Evolutionary conservation across 2,329 filamentous ascomycete species (phyloP), one percentile per base, ranked within the genome.

Genomic region (Chrysoporthe cubensis): DNA sequence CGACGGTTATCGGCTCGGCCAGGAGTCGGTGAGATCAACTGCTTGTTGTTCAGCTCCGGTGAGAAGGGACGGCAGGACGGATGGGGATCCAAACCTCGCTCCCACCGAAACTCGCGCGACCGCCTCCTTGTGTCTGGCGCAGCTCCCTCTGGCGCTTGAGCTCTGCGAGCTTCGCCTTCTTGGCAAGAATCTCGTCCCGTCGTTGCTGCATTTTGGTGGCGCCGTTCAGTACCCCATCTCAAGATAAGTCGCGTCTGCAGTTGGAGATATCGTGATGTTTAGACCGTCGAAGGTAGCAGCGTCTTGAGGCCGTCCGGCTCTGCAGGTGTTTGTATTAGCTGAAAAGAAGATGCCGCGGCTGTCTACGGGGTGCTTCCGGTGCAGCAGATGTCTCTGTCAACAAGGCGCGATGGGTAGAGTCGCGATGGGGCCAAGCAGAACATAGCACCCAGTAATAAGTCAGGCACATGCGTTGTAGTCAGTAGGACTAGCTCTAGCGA

Each of bases 81-180:
- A 42, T 9, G 14, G 54, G 37, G 48, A 18, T 69, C 80, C 82
- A 74, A 86, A 96, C 93, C 82, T 97, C 93, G 78, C 85, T 87
- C 63, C 87, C 81, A 76, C 88, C 87, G 74, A 89, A 83, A 77
- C 89, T 91, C 75, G 90, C 87, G 73, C 93, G 88, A 73, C 84
- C 88, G 71, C 86, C 87, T 69, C 85, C 88, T 77, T 96, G 92
- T 77, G 87, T 92, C 71, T 92, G 88, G 69, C 94, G 88, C 74
- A 95, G 83, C 78, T 96, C 94, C 74, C 96, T 88, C 82, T 97
- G 94, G 71, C 92, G 89, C 83, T 97, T 97, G 72, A 99, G 87
- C 85, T 98, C 96, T 62, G 93, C 94, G 75, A 99, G 93, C 85
- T 96, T 97, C 71, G 94, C 95, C 84, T 93, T 95, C 83, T 99